phyloP scores from a whole-genome alignment of 305 asterid species.

The Fraxinus velutina region DNA sequence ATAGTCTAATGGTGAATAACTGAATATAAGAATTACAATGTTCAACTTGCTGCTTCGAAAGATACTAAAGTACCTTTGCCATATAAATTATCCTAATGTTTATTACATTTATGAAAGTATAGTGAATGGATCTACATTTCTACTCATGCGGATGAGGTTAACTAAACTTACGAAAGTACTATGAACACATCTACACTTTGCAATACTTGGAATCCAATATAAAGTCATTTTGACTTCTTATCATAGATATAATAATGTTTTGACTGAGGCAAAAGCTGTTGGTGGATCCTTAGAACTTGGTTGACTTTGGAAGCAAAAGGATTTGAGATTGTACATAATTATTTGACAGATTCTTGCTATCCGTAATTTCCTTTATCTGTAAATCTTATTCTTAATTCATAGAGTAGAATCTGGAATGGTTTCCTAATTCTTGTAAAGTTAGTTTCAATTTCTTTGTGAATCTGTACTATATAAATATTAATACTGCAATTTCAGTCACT shows the following conservation, averaged over 20 bases:
- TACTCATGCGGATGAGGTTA: neutral
- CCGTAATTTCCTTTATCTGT: neutral
- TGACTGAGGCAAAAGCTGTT: neutral
- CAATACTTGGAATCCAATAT: neutral
- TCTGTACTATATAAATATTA: neutral
- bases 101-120: neutral
- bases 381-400: neutral
- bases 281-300: neutral
- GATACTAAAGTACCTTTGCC: neutral
- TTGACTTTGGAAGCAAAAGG: neutral
- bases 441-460: neutral
- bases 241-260: neutral
- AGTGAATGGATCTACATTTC: neutral
- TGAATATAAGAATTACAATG: neutral
- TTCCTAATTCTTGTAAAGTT: neutral
- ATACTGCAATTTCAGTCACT: neutral
- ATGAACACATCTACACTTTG: neutral
- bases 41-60: conserved; percentile 4
- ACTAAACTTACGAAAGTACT: neutral
- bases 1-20: conserved; percentile 3
- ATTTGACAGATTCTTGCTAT: neutral
- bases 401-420: neutral
- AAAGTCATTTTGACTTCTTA: neutral
- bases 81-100: neutral
- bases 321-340: neutral